Conservation (phyloP, 305 asterid genomes). For the Coffea humblotiana region DNA sequence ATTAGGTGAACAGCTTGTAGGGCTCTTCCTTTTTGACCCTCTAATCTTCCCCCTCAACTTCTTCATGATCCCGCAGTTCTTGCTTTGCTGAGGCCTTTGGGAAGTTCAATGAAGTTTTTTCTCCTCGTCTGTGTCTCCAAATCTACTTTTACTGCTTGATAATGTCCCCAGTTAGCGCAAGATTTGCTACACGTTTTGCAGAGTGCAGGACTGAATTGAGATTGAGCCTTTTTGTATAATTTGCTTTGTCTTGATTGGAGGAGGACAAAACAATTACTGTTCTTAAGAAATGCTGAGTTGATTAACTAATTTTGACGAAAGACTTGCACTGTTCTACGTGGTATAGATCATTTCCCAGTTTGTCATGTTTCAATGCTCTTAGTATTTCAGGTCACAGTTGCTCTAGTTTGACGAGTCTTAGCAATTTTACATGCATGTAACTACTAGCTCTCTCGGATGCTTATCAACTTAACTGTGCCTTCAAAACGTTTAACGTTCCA, state of each 20-base stretch:
- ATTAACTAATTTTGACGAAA: background rate
- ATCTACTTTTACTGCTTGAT: background rate
- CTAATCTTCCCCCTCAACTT: background rate
- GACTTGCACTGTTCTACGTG: background rate
- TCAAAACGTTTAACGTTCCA: constrained; percentile 24
- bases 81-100: background rate
- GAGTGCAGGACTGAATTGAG: background rate
- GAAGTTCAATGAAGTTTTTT: background rate
- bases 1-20: background rate
- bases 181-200: background rate
- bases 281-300: background rate
- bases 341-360: background rate
- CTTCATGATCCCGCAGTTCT: background rate
- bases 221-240: background rate
- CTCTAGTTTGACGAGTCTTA: background rate
- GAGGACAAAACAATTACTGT: background rate
- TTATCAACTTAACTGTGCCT: background rate
- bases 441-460: background rate
- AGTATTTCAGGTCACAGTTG: background rate
- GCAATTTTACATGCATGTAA: background rate
- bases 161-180: background rate
- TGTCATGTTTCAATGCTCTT: background rate
- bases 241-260: background rate
- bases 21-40: background rate
- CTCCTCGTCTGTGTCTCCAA: background rate